Percentiles rank a stretch among this genome's conserved stretches.
These are phyloP conservation scores for Curvularia spicifera DNA, from an alignment of 2,329 filamentous ascomycete genomes.

Conservation along the genomic window DNA sequence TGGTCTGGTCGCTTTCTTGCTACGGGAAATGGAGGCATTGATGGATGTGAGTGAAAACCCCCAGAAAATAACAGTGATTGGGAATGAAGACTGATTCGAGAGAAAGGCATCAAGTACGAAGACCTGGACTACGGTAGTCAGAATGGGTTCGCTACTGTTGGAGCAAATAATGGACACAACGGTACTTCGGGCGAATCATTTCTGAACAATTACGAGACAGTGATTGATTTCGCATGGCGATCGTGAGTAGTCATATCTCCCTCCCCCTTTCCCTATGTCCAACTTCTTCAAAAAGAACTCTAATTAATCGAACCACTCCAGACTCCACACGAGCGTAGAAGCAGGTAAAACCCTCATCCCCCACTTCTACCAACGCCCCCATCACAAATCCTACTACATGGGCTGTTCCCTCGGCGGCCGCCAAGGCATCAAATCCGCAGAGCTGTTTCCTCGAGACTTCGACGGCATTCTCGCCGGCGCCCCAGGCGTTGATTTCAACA, in stretches of 20 bases:
- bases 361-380: slow-evolving; percentile 46
- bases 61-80: not conserved
- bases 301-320: not conserved
- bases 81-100: not conserved
- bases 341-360: slow-evolving; percentile 49
- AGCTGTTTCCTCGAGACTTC: slow-evolving; percentile 43
- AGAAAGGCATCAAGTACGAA: slow-evolving; percentile 51
- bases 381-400: slow-evolving; percentile 49
- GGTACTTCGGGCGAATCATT: slow-evolving; percentile 55
- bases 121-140: slow-evolving; percentile 48
- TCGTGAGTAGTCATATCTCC: slow-evolving; percentile 27
- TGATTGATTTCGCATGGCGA: slow-evolving; percentile 58
- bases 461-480: slow-evolving; percentile 46
- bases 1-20: slow-evolving; percentile 51
- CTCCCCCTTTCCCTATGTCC: too few relatives aligned
- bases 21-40: slow-evolving; percentile 52
- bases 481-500: slow-evolving; percentile 41
- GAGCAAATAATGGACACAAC: slow-evolving; percentile 53
- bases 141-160: slow-evolving; percentile 50
- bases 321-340: slow-evolving; percentile 49
- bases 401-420: slow-evolving; percentile 47
- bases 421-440: slow-evolving; percentile 39
- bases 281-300: not conserved
- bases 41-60: slow-evolving; percentile 46
- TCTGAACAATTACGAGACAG: slow-evolving; percentile 53